These are phyloP conservation scores for Aspergillus ochraceus DNA, from an alignment of 2,329 filamentous ascomycete genomes.

Conservation along the genomic window DNA sequence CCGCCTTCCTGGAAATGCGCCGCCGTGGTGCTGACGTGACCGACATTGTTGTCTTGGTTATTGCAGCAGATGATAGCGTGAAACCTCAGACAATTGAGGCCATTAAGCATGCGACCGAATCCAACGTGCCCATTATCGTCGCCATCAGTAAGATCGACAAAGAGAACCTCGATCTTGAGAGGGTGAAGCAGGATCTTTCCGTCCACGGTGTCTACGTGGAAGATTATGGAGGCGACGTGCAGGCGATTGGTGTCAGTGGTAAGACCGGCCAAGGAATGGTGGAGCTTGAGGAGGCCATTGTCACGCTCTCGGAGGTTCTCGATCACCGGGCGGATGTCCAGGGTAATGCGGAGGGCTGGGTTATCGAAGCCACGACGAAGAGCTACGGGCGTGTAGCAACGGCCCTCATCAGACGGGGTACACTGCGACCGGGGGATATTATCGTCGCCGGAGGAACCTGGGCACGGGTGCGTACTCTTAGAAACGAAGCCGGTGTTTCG, in stretches of 20 bases:
- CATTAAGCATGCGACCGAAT: slow-evolving; percentile 84
- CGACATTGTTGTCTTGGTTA: slow-evolving; percentile 93
- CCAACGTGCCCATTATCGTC: slow-evolving; percentile 92
- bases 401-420: slow-evolving; percentile 83
- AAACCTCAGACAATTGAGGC: slow-evolving; percentile 97
- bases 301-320: slow-evolving; percentile 82
- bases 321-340: slow-evolving; percentile 80
- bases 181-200: slow-evolving; percentile 84
- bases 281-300: slow-evolving; percentile 85
- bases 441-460: slow-evolving; percentile 87
- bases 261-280: slow-evolving; percentile 92
- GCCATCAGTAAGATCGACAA: slow-evolving; percentile 98
- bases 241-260: slow-evolving; percentile 86
- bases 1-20: slow-evolving; percentile 93
- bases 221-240: slow-evolving; percentile 91
- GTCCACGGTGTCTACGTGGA: slow-evolving; percentile 86
- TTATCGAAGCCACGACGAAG: slow-evolving; percentile 89
- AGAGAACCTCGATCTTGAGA: slow-evolving; percentile 73
- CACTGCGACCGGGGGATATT: slow-evolving; percentile 74
- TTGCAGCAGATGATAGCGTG: slow-evolving; percentile 94
- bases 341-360: slow-evolving; percentile 84
- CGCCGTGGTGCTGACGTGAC: slow-evolving; percentile 94
- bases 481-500: slow-evolving; percentile 77
- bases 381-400: slow-evolving; percentile 82
- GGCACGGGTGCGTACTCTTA: slow-evolving; percentile 79